These are phyloP conservation scores for Cyanidiococcus yangmingshanensis DNA, from an alignment of 23 red algal genomes.

Conservation along the genomic window DNA sequence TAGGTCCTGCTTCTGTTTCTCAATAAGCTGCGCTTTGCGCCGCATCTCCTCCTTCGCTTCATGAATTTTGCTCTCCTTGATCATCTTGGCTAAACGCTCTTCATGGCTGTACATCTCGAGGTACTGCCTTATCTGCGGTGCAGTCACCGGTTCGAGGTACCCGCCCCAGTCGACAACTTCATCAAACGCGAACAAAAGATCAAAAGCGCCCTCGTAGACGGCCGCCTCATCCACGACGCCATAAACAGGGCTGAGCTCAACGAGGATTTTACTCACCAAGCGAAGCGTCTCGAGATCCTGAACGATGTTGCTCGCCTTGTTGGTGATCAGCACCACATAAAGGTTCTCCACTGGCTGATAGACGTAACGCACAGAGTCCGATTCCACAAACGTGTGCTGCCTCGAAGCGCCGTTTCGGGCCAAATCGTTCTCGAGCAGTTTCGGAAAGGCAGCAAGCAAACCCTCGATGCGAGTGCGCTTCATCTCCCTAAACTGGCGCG, in stretches of 20 bases:
- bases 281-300: constrained; percentile 97
- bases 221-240: constrained; percentile 78
- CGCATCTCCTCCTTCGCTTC: constrained; percentile 84
- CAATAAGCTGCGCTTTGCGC: constrained; percentile 57
- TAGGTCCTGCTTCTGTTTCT: constrained; percentile 27
- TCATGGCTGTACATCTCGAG: constrained; percentile 97
- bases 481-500: constrained; percentile 86
- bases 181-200: constrained; percentile 90
- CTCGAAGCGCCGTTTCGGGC: background rate
- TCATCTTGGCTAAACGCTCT: constrained; percentile 90
- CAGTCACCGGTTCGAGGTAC: constrained; percentile 55
- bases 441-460: constrained; percentile 81
- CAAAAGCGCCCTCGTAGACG: constrained; percentile 84
- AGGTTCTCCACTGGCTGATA: constrained; percentile 94
- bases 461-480: constrained; percentile 86
- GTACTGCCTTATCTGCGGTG: constrained; percentile 58
- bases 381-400: constrained; percentile 97
- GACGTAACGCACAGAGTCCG: constrained; percentile 88
- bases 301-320: constrained; percentile 91
- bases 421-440: constrained; percentile 60
- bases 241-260: constrained; percentile 69
- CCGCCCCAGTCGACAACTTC: constrained; percentile 99
- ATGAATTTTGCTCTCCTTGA: constrained; percentile 93
- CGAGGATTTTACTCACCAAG: constrained; percentile 78
- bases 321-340: constrained; percentile 93